phyloP scores from a whole-genome alignment of 306 rosid genomes.

The Lathyrus aphaca region DNA sequence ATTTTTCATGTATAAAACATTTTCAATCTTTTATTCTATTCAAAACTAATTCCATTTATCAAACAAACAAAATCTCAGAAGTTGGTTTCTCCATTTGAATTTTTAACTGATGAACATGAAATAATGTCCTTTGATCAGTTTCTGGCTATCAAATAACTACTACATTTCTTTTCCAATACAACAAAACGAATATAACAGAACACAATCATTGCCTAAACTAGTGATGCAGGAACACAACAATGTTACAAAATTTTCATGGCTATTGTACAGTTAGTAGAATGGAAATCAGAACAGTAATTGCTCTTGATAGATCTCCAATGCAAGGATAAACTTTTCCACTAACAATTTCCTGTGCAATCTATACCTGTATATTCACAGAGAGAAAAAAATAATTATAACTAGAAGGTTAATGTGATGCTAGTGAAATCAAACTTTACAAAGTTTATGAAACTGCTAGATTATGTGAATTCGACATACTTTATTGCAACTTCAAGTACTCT shows the following conservation, averaged over 20 bases:
- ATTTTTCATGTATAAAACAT: background rate
- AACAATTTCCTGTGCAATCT: slow-evolving; percentile 82
- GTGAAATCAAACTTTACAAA: slow-evolving; percentile 14
- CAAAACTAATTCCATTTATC: too few relatives aligned
- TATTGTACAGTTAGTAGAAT: slow-evolving; percentile 25
- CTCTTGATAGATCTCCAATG: slow-evolving; percentile 82
- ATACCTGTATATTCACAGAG: slow-evolving; percentile 58
- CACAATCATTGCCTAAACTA: background rate
- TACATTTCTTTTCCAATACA: slow-evolving; percentile 9
- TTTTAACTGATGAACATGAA: background rate
- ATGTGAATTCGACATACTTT: slow-evolving; percentile 52
- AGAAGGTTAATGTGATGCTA: slow-evolving; percentile 22
- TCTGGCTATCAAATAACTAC: background rate
- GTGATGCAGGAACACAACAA: background rate
- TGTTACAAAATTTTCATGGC: slow-evolving; percentile 45
- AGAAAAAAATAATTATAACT: slow-evolving; percentile 11
- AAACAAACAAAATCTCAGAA: background rate
- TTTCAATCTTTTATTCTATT: background rate
- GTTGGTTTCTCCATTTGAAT: background rate
- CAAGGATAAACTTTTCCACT: slow-evolving; percentile 67
- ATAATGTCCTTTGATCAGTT: background rate
- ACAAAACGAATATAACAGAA: background rate
- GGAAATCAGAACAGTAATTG: slow-evolving; percentile 59
- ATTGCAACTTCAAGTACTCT: slow-evolving; percentile 74
- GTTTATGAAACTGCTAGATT: slow-evolving; percentile 30